These are phyloP conservation scores for Phytophthora palmivora DNA, from an alignment of 352 stramenopile species.

Conservation along the genomic window DNA sequence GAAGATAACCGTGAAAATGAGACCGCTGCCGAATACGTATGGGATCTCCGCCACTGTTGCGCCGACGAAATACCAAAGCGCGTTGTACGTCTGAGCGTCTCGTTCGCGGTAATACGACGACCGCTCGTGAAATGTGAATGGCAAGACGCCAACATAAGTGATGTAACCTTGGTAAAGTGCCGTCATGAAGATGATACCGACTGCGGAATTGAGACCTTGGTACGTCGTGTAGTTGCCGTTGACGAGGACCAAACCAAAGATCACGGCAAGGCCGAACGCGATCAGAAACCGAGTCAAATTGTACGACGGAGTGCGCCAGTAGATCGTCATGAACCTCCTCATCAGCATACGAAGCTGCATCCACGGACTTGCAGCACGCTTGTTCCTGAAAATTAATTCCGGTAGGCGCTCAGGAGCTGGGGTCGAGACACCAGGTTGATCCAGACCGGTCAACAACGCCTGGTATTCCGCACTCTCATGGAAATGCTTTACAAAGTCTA, in stretches of 20 bases:
- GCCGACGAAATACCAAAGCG: constrained; percentile 1
- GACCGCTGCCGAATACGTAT: background rate
- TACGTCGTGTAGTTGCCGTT: constrained; percentile 28
- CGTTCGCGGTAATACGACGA: constrained; percentile 76
- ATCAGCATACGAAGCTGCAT: background rate
- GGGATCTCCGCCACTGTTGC: too few relatives aligned
- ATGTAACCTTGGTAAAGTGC: constrained; percentile 76
- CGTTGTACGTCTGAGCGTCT: constrained; percentile 79
- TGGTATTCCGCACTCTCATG: background rate
- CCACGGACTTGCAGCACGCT: background rate
- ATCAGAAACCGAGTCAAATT: constrained; percentile 13
- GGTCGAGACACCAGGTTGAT: background rate
- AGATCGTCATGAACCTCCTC: background rate
- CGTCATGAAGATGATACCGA: constrained; percentile 76
- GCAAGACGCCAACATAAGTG: constrained; percentile 63
- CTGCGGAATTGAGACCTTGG: constrained; percentile 31
- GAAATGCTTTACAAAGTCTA: background rate
- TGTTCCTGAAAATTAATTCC: background rate
- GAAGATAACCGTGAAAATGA: constrained; percentile 19
- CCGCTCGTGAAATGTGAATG: constrained; percentile 72
- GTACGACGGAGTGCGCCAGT: constrained; percentile 4
- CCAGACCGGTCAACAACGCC: background rate
- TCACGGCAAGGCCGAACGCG: constrained; percentile 10
- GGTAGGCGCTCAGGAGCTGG: background rate
- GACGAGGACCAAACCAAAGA: constrained; percentile 42